These are phyloP conservation scores for Erysimum cheiri DNA, from an alignment of 441 rosid genomes.

Conservation along the genomic window DNA sequence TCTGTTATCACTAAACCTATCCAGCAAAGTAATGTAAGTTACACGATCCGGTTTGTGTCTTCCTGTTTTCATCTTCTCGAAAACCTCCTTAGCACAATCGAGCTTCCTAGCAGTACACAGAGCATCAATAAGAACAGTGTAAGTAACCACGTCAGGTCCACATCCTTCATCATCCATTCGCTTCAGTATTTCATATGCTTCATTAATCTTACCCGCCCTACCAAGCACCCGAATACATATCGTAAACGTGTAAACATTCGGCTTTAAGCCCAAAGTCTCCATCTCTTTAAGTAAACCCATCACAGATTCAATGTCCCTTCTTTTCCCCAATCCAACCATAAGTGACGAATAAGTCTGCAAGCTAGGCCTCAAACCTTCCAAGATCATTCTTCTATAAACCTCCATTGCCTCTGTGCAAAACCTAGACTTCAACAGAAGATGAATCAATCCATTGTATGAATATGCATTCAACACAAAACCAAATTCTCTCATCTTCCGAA, in stretches of 20 bases:
- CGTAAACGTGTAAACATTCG: conserved; percentile 86
- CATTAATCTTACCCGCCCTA: conserved; percentile 78
- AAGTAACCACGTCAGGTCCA: conserved; percentile 87
- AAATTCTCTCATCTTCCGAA: conserved; percentile 65
- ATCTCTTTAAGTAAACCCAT: conserved; percentile 80
- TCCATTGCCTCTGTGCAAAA: conserved; percentile 67
- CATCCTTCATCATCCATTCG: conserved; percentile 92
- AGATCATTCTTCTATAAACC: conserved; percentile 71
- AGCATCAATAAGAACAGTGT: conserved; percentile 89
- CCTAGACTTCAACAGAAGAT: conserved; percentile 71
- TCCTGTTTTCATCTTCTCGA: conserved; percentile 73
- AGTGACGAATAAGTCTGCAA: conserved; percentile 93
- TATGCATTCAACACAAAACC: conserved; percentile 79
- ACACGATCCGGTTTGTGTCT: conserved; percentile 82
- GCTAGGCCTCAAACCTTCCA: conserved; percentile 86
- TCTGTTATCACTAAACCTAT: conserved; percentile 76
- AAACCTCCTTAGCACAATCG: conserved; percentile 64
- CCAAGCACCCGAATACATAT: conserved; percentile 92
- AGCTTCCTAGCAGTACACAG: conserved; percentile 79
- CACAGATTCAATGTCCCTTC: conserved; percentile 72
- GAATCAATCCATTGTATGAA: conserved; percentile 84
- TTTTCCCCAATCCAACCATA: conserved; percentile 91
- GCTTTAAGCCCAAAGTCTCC: conserved; percentile 82
- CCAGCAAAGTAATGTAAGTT: conserved; percentile 85
- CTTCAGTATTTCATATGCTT: conserved; percentile 67